A percentile compares a stretch with the other conserved stretches of the same genome.
Conservation (phyloP, 2,329 filamentous ascomycete genomes). For the Epichloe gansuensis region DNA sequence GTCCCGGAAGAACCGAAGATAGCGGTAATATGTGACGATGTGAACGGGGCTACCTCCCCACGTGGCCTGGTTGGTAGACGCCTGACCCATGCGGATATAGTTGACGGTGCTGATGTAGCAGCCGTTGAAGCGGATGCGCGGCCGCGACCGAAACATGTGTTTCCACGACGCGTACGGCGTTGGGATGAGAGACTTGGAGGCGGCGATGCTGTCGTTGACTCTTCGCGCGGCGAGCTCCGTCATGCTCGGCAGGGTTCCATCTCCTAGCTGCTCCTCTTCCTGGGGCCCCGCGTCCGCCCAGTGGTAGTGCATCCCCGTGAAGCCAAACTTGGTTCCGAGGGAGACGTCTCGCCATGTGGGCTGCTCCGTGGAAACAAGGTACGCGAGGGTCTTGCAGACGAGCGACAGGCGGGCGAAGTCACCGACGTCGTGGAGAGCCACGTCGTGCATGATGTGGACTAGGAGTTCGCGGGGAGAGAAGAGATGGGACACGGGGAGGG, state of each 20-base stretch:
- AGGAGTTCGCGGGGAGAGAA: constrained; percentile 74
- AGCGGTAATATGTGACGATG: constrained; percentile 96
- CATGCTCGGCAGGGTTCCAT: constrained; percentile 22
- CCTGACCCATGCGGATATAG: constrained; percentile 74
- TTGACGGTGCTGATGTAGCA: constrained; percentile 96
- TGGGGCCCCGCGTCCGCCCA: constrained; percentile 39
- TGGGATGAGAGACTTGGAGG: constrained; percentile 30
- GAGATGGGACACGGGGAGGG: constrained; percentile 69
- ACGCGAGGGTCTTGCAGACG: constrained; percentile 81
- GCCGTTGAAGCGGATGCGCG: constrained; percentile 85
- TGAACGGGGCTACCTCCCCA: constrained; percentile 71
- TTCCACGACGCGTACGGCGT: constrained; percentile 42
- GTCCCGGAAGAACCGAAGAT: constrained; percentile 88
- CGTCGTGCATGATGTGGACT: constrained; percentile 60
- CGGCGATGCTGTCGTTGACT: constrained; percentile 20
- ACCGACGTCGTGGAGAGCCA: constrained; percentile 64
- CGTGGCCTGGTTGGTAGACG: constrained; percentile 55
- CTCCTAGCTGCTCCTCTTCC: constrained; percentile 13
- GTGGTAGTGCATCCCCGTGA: constrained; percentile 70
- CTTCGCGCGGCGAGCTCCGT: constrained; percentile 24
- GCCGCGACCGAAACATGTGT: constrained; percentile 67
- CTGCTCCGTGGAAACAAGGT: constrained; percentile 72
- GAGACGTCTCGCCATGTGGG: constrained; percentile 74
- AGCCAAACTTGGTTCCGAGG: constrained; percentile 60
- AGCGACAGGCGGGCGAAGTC: constrained; percentile 63